Evolutionary conservation across 805 yeast genomes (phyloP), one percentile per base, ranked within the genome.

Genomic region (Barnettozyma salicaria): DNA sequence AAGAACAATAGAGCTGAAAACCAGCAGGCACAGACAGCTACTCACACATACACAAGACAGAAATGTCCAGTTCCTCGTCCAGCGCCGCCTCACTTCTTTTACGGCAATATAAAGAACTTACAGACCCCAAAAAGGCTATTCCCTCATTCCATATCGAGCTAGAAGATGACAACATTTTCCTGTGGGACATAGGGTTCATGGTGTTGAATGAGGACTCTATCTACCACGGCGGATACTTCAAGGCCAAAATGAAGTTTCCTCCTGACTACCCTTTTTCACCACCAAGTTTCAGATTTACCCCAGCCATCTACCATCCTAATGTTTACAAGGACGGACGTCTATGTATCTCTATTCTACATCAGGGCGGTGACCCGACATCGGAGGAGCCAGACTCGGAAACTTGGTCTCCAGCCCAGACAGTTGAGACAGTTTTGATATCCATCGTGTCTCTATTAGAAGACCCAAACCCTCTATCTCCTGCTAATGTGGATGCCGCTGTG

Each of bases 321-420:
- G 95, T 90, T 38, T 90, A 90, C 63, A 74, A 86, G 43, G 96
- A 89, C 61, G 97, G 97, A 13, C 67, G 94, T 48, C 70, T 92
- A 32, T 90, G 97, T 68, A 88, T 89, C 43, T 86, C 96, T 36
- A 90, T 90, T 45, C 68, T 90, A 43, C 97, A 90, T 61, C 85
- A 81, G 48, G 83, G 90, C 13, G 97, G 96, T 18, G 95, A 88
- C 56, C 84, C 83, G 14, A 80, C 90, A 35, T 74, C 85, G 25
- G 96, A 87, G 48, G 96, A 89, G 60, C 90, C 89, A 3, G 95
- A 87, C 52, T 80, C 81, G 40, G 97, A 89, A 64, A 88, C 95
- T 14, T 88, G 97, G 97, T 76, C 84, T 16, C 94, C 89, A 3
- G 92, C 86, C 3, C 96, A 89, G 65, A 81, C 92, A 18, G 97